A percentile compares a stretch with the other conserved stretches of the same genome.
phyloP scores from a whole-genome alignment of 2,329 filamentous ascomycete genomes.

The Coniochaeta ligniaria region DNA sequence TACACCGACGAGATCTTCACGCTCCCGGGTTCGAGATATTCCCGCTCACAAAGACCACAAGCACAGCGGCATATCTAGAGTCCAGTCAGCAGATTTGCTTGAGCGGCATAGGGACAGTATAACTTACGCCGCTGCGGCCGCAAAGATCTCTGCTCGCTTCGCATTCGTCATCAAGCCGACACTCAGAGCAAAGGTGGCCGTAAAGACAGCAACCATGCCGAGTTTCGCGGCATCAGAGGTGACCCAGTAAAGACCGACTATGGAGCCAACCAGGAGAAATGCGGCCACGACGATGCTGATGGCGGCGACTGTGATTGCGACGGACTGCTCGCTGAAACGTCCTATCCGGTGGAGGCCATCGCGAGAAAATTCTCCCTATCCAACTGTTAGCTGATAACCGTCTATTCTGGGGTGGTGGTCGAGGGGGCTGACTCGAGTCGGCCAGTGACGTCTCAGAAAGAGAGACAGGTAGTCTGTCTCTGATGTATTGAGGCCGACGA shows the following conservation, averaged over 20 bases:
- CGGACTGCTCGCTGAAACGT: neutral
- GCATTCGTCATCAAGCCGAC: neutral
- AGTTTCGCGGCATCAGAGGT: neutral
- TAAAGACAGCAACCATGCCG: neutral
- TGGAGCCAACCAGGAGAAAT: constrained; percentile 2
- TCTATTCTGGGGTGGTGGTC: neutral
- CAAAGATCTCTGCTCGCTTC: neutral
- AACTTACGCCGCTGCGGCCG: neutral
- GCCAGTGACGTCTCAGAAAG: neutral
- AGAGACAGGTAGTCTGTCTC: neutral
- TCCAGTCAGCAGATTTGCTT: neutral
- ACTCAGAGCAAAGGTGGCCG: neutral
- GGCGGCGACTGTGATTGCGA: neutral
- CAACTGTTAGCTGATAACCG: neutral
- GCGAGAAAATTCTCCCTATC: neutral
- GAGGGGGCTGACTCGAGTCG: neutral
- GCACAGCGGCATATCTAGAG: neutral
- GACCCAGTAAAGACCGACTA: neutral
- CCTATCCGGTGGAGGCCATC: neutral
- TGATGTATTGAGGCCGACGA: neutral
- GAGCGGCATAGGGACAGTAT: neutral
- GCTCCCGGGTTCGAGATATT: neutral
- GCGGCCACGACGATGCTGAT: constrained; percentile 18
- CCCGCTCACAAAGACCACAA: neutral
- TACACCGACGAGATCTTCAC: neutral